Conservation (phyloP, 768 basidiomycete species). For the Pisolithus tinctorius region DNA sequence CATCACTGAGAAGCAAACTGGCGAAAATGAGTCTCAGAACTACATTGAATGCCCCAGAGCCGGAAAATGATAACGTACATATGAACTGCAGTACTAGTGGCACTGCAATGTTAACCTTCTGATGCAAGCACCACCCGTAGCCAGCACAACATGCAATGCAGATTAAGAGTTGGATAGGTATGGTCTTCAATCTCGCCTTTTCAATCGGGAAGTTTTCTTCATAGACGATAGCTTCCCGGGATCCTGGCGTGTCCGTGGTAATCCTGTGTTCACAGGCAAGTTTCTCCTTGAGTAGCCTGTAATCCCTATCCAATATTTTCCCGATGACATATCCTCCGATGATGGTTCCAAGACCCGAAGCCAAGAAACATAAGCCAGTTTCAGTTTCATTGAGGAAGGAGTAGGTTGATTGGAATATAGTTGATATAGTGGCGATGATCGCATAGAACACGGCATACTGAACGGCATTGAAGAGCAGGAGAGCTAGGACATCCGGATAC, state of each 20-base stretch:
- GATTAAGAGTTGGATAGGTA: conserved; percentile 36
- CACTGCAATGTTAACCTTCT: conserved; percentile 40
- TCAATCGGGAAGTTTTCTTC: conserved; percentile 54
- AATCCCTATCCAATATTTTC: conserved; percentile 61
- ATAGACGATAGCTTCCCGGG: conserved; percentile 16
- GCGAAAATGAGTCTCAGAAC: neutral
- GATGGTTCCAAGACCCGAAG: conserved; percentile 66
- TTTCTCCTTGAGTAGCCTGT: conserved; percentile 32
- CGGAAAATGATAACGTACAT: neutral
- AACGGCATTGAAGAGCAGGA: conserved; percentile 49
- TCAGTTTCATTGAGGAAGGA: conserved; percentile 40
- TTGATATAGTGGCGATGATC: conserved; percentile 39
- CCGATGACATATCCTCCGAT: conserved; percentile 56
- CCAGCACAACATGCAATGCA: conserved; percentile 38
- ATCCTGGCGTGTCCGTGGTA: conserved; percentile 16
- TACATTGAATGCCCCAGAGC: neutral
- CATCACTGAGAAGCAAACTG: conserved; percentile 23
- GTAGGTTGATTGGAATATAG: conserved; percentile 46
- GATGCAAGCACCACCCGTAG: conserved; percentile 58
- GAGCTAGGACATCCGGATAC: conserved; percentile 30
- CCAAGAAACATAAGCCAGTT: conserved; percentile 73
- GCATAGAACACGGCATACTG: conserved; percentile 46
- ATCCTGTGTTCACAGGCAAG: conserved; percentile 8
- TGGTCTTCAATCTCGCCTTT: conserved; percentile 43
- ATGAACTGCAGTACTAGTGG: conserved; percentile 46